Evolutionary conservation across 805 yeast species (phyloP), one percentile per base, ranked within the genome.

Genomic region (Ogataea dorogensis): DNA sequence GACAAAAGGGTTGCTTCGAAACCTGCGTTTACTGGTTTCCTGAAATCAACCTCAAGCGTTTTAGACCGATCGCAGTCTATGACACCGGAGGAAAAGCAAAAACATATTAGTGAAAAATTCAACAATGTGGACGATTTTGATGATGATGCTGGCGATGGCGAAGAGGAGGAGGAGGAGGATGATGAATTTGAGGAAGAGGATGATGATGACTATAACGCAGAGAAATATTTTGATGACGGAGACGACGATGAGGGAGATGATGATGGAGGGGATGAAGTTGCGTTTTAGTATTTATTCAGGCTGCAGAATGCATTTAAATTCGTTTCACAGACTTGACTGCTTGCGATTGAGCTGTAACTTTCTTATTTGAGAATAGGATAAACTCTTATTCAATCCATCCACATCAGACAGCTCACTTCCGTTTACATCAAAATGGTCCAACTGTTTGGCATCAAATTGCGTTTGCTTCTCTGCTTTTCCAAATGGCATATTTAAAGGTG

Each of bases 131-230:
- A 53, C 1, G 70, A 64, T 8, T 63, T 61, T 24, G 68, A 61
- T 6, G 78, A 70, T 15, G 73, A 66, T 5, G 64, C 63, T 23
- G 77, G 65, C 16, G 63, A 52, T 4, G 68, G 58, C 5, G 71
- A 67, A 12, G 70, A 62, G 20, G 78, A 70, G 25, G 74, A 76
- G 14, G 83, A 76, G n/a, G 62, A 65, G 30, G 86, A 81, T 49
- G 87, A 81, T 43, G 85, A 80, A 43, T 74, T 71, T 46, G 82
- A 77, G 43, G 87, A 80, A 45, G 83, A 81, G 38, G 87, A 81
- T 17, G 88, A 82, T 47, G 86, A 79, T 52, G 87, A 81, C 56
- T 82, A 82, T 51, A 82, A 82, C 50, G 91, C 91, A 7, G 91
- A 82, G 49, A 77, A 77, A 58, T 82, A 82, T 60, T 82, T 82